Base-by-base conservation (phyloP, 1,284 basidiomycete species). In the Ustilago nuda region DNA sequence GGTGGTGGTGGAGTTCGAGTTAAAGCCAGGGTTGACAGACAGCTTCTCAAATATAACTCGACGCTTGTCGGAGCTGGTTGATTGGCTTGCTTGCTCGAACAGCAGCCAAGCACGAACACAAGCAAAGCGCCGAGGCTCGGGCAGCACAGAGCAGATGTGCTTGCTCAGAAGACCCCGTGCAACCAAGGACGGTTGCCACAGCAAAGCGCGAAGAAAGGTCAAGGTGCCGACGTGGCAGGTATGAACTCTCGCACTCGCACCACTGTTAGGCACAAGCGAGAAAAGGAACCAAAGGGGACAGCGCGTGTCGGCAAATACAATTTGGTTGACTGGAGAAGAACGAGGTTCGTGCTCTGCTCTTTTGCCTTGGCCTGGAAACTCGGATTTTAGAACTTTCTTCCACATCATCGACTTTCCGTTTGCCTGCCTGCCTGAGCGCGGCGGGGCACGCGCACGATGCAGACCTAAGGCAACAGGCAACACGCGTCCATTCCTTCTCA, bases 331-430 rank as follows among this genome's bases (percentile, higher is more conserved):
- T 8, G 19, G n/a, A 45, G 43, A 19, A 45, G 43, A 45, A 19
- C 17, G 43, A n/a, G 43, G 43, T 19, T 45, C 43, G 43, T 45
- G 43, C 43, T 45, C 43, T 37, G 36, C 36, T 37, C 36, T 37
- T 37, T 37, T 37, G 8, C 36, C 8, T 17, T 19, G 3, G 8
- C 19, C n/a, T 45, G 46, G 41, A 56, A 37, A 52, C 46, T 56
- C 61, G 61, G 61, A 63, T 51, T 63, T 56, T 63, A 63, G 59
- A 45, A 46, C 36, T 61, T 39, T 37, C 33, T 53, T 61, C 45
- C 58, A 45, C 57, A 51, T 52, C 60, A 45, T 61, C 45, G 32
- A 19, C 56, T 46, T 35, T 46, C 32, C 1, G 11, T 43, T 53
- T 33, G 19, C 32, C 11, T 35, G 35, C 33, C 35, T 35, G 33